A percentile compares a stretch with the other conserved stretches of the same genome.
Evolutionary conservation across 2,329 filamentous ascomycete species (phyloP).

Genomic region (Clarireedia hainanense): DNA sequence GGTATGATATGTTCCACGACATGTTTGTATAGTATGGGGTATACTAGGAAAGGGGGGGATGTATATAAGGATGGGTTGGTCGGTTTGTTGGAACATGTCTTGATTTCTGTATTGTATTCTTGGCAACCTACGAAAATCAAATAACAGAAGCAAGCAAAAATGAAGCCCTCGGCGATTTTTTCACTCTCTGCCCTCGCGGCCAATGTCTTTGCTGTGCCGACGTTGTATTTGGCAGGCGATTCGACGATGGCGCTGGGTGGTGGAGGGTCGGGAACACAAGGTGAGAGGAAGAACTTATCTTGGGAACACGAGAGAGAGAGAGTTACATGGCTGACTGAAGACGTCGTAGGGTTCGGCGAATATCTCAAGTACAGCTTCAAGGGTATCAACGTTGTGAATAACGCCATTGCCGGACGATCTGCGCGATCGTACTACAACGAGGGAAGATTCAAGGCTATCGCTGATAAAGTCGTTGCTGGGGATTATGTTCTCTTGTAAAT

Average conservation of each 20-base stretch:
- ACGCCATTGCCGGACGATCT: slow-evolving; percentile 57
- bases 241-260: slow-evolving; percentile 50
- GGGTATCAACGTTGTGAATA: slow-evolving; percentile 47
- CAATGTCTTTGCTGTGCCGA: slow-evolving; percentile 22
- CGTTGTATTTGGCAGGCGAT: slow-evolving; percentile 51
- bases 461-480: slow-evolving; percentile 31
- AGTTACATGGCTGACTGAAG: neutral
- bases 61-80: too few species aligned
- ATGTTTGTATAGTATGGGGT: too few species aligned
- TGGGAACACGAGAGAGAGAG: neutral
- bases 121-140: too few species aligned
- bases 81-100: too few species aligned
- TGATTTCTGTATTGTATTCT: too few species aligned
- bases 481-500: slow-evolving; percentile 43
- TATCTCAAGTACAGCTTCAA: slow-evolving; percentile 45
- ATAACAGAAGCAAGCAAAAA: too few species aligned
- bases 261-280: slow-evolving; percentile 35
- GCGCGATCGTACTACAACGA: slow-evolving; percentile 61
- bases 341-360: slow-evolving; percentile 49
- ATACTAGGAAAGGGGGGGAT: too few species aligned
- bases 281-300: slow-evolving; percentile 20
- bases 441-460: slow-evolving; percentile 53
- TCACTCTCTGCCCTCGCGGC: neutral
- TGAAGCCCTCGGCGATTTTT: too few species aligned
- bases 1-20: too few species aligned